Conservation (phyloP, 441 rosid genomes). For the Euphorbia celastroides region DNA sequence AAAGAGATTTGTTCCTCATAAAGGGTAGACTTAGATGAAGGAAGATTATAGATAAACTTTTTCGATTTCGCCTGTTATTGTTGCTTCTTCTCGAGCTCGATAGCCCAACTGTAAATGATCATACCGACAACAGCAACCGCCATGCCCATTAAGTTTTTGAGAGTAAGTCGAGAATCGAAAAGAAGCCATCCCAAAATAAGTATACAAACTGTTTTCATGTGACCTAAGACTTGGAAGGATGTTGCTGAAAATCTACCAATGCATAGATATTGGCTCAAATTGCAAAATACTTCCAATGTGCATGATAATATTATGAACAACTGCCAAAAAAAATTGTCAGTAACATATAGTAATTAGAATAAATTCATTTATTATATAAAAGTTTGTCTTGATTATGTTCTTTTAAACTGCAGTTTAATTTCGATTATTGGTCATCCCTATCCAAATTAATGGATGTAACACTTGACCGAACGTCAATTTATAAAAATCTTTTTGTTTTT, state of each 20-base stretch:
- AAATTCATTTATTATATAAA: too few species aligned
- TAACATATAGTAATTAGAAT: too few species aligned
- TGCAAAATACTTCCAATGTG: slow-evolving; percentile 80
- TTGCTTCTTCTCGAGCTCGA: slow-evolving; percentile 55
- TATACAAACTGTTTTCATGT: slow-evolving; percentile 87
- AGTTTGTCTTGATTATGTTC: too few species aligned
- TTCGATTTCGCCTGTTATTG: slow-evolving; percentile 25
- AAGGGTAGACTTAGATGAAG: slow-evolving; percentile 38
- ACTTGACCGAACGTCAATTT: too few species aligned
- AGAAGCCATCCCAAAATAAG: slow-evolving; percentile 80
- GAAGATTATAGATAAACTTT: slow-evolving; percentile 15
- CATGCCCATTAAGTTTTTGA: slow-evolving; percentile 85
- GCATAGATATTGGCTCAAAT: slow-evolving; percentile 89
- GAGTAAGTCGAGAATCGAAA: slow-evolving; percentile 65
- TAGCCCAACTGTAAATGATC: slow-evolving; percentile 86
- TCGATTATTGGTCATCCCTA: too few species aligned
- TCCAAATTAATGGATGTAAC: too few species aligned
- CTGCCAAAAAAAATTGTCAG: too few species aligned
- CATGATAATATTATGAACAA: slow-evolving; percentile 43
- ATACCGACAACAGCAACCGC: slow-evolving; percentile 65
- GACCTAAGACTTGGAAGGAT: slow-evolving; percentile 88
- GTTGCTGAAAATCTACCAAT: slow-evolving; percentile 87
- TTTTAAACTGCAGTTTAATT: too few species aligned
- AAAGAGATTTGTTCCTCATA: slow-evolving; percentile 71
- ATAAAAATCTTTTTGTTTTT: too few species aligned